A percentile compares a stretch with the other conserved stretches of the same genome.
Conservation (phyloP, 768 basidiomycete genomes). For the Xerocomellus intermedius region DNA sequence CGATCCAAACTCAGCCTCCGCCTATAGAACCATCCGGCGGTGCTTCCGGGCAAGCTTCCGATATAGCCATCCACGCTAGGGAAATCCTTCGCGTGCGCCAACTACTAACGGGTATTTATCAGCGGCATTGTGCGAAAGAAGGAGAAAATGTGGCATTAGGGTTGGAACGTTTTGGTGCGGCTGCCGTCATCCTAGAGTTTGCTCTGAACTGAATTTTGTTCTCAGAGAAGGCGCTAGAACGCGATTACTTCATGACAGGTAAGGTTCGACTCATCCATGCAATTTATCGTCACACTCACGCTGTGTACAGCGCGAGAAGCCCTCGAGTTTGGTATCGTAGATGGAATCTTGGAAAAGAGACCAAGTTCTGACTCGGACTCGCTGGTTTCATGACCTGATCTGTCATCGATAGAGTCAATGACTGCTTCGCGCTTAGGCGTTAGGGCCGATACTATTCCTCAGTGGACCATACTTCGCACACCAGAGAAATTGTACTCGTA, state of each 20-base stretch:
- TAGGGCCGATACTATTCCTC: constrained; percentile 1
- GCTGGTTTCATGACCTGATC: constrained; percentile 19
- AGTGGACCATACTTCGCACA: neutral
- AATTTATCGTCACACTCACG: constrained; percentile 23
- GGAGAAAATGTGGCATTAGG: constrained; percentile 66
- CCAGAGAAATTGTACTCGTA: constrained; percentile 15
- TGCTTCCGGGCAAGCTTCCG: constrained; percentile 91
- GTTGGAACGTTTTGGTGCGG: constrained; percentile 75
- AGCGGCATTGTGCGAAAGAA: constrained; percentile 71
- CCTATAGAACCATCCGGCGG: constrained; percentile 90
- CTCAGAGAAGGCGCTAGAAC: constrained; percentile 82
- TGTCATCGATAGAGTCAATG: constrained; percentile 10
- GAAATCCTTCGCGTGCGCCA: constrained; percentile 91
- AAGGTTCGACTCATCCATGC: constrained; percentile 12
- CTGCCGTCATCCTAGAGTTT: constrained; percentile 21
- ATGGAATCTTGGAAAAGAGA: constrained; percentile 83
- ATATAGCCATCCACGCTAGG: constrained; percentile 96
- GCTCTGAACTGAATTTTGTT: constrained; percentile 17
- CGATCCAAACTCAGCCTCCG: constrained; percentile 8
- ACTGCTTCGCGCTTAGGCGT: constrained; percentile 8
- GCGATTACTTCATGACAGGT: constrained; percentile 97
- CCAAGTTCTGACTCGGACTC: constrained; percentile 49
- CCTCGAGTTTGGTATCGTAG: constrained; percentile 87
- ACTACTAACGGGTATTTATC: constrained; percentile 84
- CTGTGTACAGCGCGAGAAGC: constrained; percentile 73